Evolutionary conservation across 1,284 basidiomycete genomes (phyloP), one percentile per base, ranked within the genome.

Genomic region (Wolfiporia cocos): DNA sequence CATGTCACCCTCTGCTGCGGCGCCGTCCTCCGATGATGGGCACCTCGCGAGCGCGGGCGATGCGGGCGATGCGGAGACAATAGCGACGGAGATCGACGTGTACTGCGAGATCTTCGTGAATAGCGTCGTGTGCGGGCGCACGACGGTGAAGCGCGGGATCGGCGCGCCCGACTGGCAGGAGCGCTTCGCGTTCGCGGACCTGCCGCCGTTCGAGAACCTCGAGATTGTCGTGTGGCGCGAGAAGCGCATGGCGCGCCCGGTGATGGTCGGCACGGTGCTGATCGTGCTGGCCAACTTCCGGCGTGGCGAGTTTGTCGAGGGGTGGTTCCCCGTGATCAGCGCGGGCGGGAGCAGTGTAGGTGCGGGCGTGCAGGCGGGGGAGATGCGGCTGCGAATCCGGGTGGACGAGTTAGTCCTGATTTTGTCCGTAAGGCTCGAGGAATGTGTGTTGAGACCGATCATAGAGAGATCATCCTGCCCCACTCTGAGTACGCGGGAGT

Each of bases 321-420:
- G 86, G 7, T 91, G 86, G 86, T 90, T 81, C 62, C 83, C 86
- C n/a, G 74, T 89, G 14, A 62, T 85, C 41, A 69, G 75, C 34
- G 61, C 67, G 66, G 37, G 62, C 69, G 18, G 26, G 15, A 31
- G 28, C 15, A 20, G 10, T 2, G 58, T 69, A 29, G 65, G 69
- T 19, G 68, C 68, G 24, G 72, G 78, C 49, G 57, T 76, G 33
- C 81, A 83, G 54, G 71, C 78, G 4, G 88, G 88, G 24, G 86
- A 91, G 49, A 63, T 92, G 39, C 73, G 78, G 39, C 62, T 92
- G 54, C 82, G 79, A 52, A 61, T 90, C 38, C 69, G 72, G 46
- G 77, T 91, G 7, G 76, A 86, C 43, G 89, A 92, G 83, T 89
- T 55, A 59, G 82, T 76, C 12, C 45, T 50, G 19, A 23, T 46